phyloP scores from a whole-genome alignment of 164 flowering plant genomes.

The Chloranthus sessilifolius region DNA sequence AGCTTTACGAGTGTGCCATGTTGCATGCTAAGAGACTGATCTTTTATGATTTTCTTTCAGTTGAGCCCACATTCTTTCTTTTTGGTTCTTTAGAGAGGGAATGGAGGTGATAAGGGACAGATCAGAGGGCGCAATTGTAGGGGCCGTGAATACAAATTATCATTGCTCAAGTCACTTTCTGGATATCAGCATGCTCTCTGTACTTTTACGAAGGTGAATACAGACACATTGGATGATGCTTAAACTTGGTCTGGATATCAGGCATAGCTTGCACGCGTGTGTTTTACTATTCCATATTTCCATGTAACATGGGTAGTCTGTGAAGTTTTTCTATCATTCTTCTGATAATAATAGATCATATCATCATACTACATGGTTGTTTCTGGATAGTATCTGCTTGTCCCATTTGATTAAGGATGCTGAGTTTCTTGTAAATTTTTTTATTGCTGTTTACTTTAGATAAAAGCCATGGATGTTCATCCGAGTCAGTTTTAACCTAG shows the following conservation, averaged over 20 bases:
- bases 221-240: conserved; percentile 31
- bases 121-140: conserved; percentile 12
- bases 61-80: background rate
- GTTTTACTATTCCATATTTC: conserved; percentile 26
- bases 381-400: conserved; percentile 13
- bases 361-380: conserved; percentile 22
- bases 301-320: conserved; percentile 37
- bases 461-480: conserved; percentile 33
- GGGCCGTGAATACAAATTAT: conserved; percentile 17
- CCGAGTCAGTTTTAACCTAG: conserved; percentile 21
- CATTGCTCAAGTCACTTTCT: conserved; percentile 14
- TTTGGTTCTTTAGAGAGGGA: conserved; percentile 13
- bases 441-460: conserved; percentile 16
- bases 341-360: conserved; percentile 29
- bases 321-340: conserved; percentile 22
- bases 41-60: background rate
- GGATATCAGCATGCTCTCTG: conserved; percentile 21
- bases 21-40: background rate
- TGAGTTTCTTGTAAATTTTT: conserved; percentile 25
- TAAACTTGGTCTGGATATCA: conserved; percentile 30
- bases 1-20: too few relatives aligned
- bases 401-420: conserved; percentile 28
- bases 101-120: conserved; percentile 12
- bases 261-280: conserved; percentile 16
- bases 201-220: conserved; percentile 36